phyloP scores from a whole-genome alignment of 306 rosid genomes.

The Hippophae rhamnoides region DNA sequence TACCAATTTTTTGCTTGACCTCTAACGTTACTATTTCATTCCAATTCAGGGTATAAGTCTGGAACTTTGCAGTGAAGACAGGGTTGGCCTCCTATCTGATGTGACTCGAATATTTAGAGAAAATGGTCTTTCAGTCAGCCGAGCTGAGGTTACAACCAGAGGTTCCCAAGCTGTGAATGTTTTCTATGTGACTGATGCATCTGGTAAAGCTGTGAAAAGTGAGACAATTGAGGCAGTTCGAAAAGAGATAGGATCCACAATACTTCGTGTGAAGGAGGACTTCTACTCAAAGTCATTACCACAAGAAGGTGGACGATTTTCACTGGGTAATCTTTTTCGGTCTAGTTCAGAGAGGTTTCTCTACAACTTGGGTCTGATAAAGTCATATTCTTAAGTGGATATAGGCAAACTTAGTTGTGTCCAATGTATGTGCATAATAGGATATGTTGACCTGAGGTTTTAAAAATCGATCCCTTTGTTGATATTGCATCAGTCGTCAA shows the following conservation, averaged over 20 bases:
- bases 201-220: slow-evolving; percentile 71
- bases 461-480: slow-evolving; percentile 4
- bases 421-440: slow-evolving; percentile 30
- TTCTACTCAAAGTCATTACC: slow-evolving; percentile 37
- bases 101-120: slow-evolving; percentile 96
- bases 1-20: background rate
- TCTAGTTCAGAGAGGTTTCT: slow-evolving; percentile 83
- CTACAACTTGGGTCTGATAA: slow-evolving; percentile 77
- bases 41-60: slow-evolving; percentile 71
- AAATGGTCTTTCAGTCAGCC: slow-evolving; percentile 76
- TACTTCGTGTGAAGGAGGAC: slow-evolving; percentile 57
- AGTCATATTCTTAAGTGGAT: slow-evolving; percentile 52
- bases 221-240: slow-evolving; percentile 84
- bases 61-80: slow-evolving; percentile 77
- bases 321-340: slow-evolving; percentile 59
- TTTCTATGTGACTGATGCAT: slow-evolving; percentile 78
- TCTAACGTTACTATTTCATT: slow-evolving; percentile 8
- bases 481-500: slow-evolving; percentile 8
- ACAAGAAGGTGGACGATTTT: slow-evolving; percentile 49
- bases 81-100: slow-evolving; percentile 80
- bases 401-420: slow-evolving; percentile 3
- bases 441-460: slow-evolving; percentile 11
- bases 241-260: slow-evolving; percentile 64
- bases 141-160: slow-evolving; percentile 86
- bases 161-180: slow-evolving; percentile 70